A percentile compares a stretch with the other conserved stretches of the same genome.
These are phyloP conservation scores for Solanum aculeatissimum DNA, from an alignment of 305 asterid species.

Conservation along the genomic window DNA sequence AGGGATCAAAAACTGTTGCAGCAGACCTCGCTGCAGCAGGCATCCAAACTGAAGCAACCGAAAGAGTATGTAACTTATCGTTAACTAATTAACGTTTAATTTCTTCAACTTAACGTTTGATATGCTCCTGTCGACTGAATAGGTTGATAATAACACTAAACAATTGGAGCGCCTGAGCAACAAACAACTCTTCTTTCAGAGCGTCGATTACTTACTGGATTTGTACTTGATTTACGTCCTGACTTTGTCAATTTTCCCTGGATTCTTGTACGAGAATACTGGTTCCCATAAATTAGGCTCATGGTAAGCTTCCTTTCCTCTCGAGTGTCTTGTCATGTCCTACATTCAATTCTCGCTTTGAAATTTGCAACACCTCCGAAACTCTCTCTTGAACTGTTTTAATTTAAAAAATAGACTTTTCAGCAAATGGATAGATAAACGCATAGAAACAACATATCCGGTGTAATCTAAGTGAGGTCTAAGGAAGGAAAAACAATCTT, in stretches of 20 bases:
- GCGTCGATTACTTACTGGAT: slow-evolving; percentile 42
- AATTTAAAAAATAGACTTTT: neutral
- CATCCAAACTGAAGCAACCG: slow-evolving; percentile 14
- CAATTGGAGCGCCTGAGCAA: slow-evolving; percentile 36
- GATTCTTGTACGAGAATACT: slow-evolving; percentile 79
- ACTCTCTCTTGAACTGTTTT: neutral
- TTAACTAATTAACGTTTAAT: neutral
- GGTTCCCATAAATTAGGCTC: slow-evolving; percentile 67
- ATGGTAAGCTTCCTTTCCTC: slow-evolving; percentile 36
- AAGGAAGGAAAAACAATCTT: neutral
- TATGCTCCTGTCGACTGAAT: neutral
- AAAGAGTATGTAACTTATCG: slow-evolving; percentile 10
- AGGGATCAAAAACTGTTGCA: slow-evolving; percentile 78
- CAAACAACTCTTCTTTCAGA: slow-evolving; percentile 42
- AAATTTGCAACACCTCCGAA: neutral
- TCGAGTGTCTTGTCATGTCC: neutral
- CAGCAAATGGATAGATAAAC: neutral
- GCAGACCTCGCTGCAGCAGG: slow-evolving; percentile 90
- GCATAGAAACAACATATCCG: neutral
- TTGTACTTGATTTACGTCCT: slow-evolving; percentile 49
- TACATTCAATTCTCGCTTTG: neutral
- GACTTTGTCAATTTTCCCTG: slow-evolving; percentile 72
- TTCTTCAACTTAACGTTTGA: neutral
- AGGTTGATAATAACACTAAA: slow-evolving; percentile 28
- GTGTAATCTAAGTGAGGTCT: neutral